Percentiles rank a stretch among this genome's conserved stretches.
phyloP scores from a whole-genome alignment of 441 rosid species.

The Dalechampia spathulata region DNA sequence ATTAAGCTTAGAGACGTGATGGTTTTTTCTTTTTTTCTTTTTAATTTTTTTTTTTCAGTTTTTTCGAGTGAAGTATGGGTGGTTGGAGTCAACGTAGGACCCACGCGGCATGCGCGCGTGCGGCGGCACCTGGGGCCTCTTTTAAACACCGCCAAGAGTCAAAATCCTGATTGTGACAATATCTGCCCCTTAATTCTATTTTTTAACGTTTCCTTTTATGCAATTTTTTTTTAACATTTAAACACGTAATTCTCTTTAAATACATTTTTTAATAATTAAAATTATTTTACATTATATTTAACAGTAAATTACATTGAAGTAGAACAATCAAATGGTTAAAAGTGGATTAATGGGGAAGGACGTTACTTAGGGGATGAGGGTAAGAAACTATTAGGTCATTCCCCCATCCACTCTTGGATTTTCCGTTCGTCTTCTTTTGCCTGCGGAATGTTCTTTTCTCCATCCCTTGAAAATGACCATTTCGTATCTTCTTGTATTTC shows the following conservation, averaged over 20 bases:
- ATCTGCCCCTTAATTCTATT: background rate
- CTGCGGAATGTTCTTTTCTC: slow-evolving; percentile 15
- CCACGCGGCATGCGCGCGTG: slow-evolving; percentile 38
- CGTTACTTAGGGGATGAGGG: too few species aligned
- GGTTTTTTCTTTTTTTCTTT: too few species aligned
- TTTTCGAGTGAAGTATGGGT: background rate
- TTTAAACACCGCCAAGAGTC: slow-evolving; percentile 16
- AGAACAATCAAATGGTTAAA: too few species aligned
- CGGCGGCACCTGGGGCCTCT: slow-evolving; percentile 22
- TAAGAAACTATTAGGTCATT: slow-evolving; percentile 10
- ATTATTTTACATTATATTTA: too few species aligned
- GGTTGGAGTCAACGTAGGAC: slow-evolving; percentile 30
- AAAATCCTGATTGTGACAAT: slow-evolving; percentile 17
- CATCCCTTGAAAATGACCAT: slow-evolving; percentile 2
- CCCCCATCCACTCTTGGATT: slow-evolving; percentile 12
- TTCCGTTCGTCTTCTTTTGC: slow-evolving; percentile 25
- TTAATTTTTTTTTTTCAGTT: too few species aligned
- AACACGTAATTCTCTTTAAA: too few species aligned
- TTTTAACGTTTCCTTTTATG: too few species aligned
- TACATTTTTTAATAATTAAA: too few species aligned
- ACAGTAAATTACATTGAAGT: too few species aligned
- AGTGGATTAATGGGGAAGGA: background rate
- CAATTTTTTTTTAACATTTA: background rate
- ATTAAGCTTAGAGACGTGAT: background rate
- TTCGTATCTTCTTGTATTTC: background rate